Conservation (phyloP, 176 grass and related monocot genomes). For the Oryza glumipatula region DNA sequence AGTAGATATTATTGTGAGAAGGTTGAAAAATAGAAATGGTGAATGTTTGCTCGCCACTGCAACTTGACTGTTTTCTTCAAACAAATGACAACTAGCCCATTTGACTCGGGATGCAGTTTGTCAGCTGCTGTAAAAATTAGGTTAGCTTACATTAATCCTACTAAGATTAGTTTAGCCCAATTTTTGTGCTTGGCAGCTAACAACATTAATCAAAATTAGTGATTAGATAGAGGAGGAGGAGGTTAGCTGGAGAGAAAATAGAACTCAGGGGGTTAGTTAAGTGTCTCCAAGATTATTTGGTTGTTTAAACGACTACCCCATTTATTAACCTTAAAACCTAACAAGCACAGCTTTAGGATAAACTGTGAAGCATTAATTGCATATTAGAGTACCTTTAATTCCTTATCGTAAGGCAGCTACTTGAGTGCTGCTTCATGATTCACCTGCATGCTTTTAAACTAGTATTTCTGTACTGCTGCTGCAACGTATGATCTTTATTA, state of each 20-base stretch:
- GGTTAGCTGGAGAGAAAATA: too few relatives aligned
- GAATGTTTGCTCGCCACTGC: not conserved
- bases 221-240: too few relatives aligned
- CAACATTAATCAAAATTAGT: not conserved
- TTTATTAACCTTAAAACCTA: too few relatives aligned
- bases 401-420: not conserved
- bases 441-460: not conserved
- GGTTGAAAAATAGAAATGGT: not conserved
- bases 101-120: not conserved
- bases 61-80: not conserved
- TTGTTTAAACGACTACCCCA: too few relatives aligned
- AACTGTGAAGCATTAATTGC: too few relatives aligned
- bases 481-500: not conserved
- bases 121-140: not conserved
- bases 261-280: too few relatives aligned
- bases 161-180: not conserved
- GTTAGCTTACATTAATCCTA: not conserved
- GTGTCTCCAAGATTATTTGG: too few relatives aligned
- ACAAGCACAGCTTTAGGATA: too few relatives aligned
- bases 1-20: not conserved
- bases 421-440: conserved; percentile 26
- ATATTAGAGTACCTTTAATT: not conserved
- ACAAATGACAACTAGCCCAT: not conserved
- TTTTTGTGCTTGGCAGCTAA: not conserved
- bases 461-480: not conserved